Conservation (phyloP, 2,329 filamentous ascomycete species). For the Pestalotiopsis sp. region DNA sequence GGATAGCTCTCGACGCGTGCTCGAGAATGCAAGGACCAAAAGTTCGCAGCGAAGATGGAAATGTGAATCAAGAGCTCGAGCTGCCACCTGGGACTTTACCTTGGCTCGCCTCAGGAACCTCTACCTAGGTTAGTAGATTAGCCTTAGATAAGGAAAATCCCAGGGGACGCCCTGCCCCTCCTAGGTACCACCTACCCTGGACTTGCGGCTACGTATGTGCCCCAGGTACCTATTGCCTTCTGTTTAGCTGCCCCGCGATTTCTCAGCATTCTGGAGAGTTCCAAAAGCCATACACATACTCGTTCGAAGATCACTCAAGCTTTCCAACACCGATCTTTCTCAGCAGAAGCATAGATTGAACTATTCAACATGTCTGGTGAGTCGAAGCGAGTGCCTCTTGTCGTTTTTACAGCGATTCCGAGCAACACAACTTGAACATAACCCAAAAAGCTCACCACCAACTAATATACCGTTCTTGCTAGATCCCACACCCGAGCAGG, state of each 20-base stretch:
- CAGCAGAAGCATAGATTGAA: not conserved
- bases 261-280: constrained; percentile 21
- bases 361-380: not conserved
- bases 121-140: not conserved
- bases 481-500: constrained; percentile 57
- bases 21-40: not conserved
- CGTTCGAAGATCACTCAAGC: not conserved
- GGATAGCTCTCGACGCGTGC: not conserved
- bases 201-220: not conserved
- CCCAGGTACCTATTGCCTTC: too few relatives aligned
- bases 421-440: not conserved
- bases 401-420: not conserved
- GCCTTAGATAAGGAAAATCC: not conserved
- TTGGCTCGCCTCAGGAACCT: not conserved
- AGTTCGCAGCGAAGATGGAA: not conserved
- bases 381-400: not conserved
- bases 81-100: not conserved
- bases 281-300: not conserved
- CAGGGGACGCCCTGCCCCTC: not conserved
- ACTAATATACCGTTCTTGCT: constrained; percentile 11
- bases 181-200: not conserved
- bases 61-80: not conserved
- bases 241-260: constrained; percentile 12
- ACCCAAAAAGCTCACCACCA: not conserved
- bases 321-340: not conserved